Conservation (phyloP, 495 filamentous ascomycete genomes). For the Penicillium coffeae region DNA sequence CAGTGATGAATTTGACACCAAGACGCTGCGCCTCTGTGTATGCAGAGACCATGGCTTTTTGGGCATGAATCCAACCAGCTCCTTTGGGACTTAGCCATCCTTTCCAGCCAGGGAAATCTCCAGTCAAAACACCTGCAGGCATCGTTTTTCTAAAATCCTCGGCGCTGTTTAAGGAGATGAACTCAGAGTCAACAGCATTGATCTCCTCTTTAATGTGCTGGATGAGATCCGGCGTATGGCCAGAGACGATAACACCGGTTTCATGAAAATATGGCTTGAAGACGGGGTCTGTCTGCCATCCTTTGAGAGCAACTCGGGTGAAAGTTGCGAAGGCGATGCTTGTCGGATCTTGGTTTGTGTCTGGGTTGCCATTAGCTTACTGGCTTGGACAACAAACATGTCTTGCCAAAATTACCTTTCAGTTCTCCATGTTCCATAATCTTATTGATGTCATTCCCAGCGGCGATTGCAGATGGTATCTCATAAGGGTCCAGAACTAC, state of each 20-base stretch:
- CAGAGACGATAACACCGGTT: conserved; percentile 45
- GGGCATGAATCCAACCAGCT: conserved; percentile 50
- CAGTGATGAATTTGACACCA: conserved; percentile 44
- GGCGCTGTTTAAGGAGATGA: conserved; percentile 23
- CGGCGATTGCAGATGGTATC: conserved; percentile 48
- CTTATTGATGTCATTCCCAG: conserved; percentile 55
- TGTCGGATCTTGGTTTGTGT: conserved; percentile 15
- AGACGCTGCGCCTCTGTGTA: conserved; percentile 40
- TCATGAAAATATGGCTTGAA: conserved; percentile 49
- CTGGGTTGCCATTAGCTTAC: conserved; percentile 7
- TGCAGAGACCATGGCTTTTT: conserved; percentile 42
- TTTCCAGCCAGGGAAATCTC: conserved; percentile 48
- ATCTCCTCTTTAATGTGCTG: conserved; percentile 37
- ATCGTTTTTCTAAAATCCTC: conserved; percentile 49
- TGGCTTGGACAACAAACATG: too few relatives aligned
- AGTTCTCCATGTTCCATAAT: conserved; percentile 47
- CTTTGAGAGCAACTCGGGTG: conserved; percentile 34
- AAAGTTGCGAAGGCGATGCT: conserved; percentile 35
- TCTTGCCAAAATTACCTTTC: too few relatives aligned
- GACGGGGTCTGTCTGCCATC: conserved; percentile 46
- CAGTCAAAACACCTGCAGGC: conserved; percentile 49
- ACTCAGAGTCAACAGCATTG: conserved; percentile 24
- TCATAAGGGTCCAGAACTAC: conserved; percentile 44
- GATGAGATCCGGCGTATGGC: conserved; percentile 29
- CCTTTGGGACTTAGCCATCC: conserved; percentile 41